Conservation (phyloP, 768 basidiomycete species). For the Artomyces pyxidatus region DNA sequence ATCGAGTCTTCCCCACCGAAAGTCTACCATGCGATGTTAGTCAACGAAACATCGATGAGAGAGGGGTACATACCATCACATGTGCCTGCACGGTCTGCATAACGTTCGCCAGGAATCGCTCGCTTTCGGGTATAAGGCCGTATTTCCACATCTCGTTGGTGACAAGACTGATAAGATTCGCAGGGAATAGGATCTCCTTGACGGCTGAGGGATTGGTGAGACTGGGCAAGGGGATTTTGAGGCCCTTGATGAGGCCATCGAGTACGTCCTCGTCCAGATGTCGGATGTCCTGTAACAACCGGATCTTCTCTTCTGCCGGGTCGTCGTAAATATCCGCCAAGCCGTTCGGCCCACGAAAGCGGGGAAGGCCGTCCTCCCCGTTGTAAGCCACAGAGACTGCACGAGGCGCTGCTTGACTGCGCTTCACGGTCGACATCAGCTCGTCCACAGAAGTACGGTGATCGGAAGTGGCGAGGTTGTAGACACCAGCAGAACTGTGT, state of each 20-base stretch:
- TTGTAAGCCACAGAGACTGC: slow-evolving; percentile 87
- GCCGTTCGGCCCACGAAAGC: slow-evolving; percentile 53
- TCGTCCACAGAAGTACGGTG: slow-evolving; percentile 74
- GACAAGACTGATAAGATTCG: slow-evolving; percentile 92
- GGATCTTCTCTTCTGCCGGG: slow-evolving; percentile 91
- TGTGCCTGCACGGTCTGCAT: slow-evolving; percentile 98
- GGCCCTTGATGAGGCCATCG: slow-evolving; percentile 77
- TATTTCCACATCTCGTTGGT: slow-evolving; percentile 99
- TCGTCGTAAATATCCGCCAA: slow-evolving; percentile 78
- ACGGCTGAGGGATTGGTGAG: slow-evolving; percentile 86
- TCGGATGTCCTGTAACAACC: slow-evolving; percentile 85
- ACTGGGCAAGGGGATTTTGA: slow-evolving; percentile 91
- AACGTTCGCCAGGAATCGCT: slow-evolving; percentile 95
- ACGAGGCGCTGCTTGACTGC: slow-evolving; percentile 61
- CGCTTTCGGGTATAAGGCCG: slow-evolving; percentile 92
- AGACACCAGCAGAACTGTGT: slow-evolving; percentile 81
- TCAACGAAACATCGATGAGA: neutral
- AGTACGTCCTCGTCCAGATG: slow-evolving; percentile 91
- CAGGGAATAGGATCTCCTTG: slow-evolving; percentile 98
- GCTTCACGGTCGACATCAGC: slow-evolving; percentile 65
- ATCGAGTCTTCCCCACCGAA: slow-evolving; percentile 93
- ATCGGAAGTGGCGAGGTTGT: slow-evolving; percentile 49
- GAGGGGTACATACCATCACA: slow-evolving; percentile 73
- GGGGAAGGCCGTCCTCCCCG: slow-evolving; percentile 67
- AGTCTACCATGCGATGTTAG: slow-evolving; percentile 39